phyloP scores from a whole-genome alignment of 2,329 filamentous ascomycete genomes.

The Colletotrichum sp. region DNA sequence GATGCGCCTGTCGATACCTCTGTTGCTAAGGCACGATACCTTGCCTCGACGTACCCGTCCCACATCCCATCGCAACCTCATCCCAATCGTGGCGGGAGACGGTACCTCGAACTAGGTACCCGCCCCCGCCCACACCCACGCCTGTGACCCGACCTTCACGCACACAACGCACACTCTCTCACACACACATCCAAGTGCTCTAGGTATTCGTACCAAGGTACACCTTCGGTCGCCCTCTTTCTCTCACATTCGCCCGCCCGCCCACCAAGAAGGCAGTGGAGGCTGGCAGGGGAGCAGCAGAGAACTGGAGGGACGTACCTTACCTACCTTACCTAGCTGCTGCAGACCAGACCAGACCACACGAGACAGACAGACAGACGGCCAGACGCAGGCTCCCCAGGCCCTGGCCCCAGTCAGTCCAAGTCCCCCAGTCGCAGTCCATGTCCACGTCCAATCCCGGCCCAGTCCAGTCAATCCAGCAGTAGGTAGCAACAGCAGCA shows the following conservation, averaged over 20 bases:
- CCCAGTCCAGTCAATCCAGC: neutral
- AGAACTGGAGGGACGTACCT: neutral
- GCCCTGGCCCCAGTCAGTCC: neutral
- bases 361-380: neutral
- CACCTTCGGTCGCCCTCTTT: constrained; percentile 2
- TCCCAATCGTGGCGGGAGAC: neutral
- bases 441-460: neutral
- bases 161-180: neutral
- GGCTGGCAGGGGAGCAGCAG: neutral
- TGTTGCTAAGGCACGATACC: neutral
- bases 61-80: neutral
- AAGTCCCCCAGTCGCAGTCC: neutral
- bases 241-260: neutral
- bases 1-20: neutral
- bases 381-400: neutral
- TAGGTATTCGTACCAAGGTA: neutral
- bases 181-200: neutral
- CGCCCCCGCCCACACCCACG: constrained; percentile 8
- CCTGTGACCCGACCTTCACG: neutral
- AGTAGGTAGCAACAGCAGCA: neutral
- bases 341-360: neutral
- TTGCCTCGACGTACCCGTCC: neutral
- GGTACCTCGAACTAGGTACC: constrained; percentile 14
- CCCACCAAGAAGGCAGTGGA: neutral
- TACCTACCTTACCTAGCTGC: neutral